Evolutionary conservation across 371 early-diverging fungal genomes (phyloP).

Genomic region (Rhizopus arrhizus): DNA sequence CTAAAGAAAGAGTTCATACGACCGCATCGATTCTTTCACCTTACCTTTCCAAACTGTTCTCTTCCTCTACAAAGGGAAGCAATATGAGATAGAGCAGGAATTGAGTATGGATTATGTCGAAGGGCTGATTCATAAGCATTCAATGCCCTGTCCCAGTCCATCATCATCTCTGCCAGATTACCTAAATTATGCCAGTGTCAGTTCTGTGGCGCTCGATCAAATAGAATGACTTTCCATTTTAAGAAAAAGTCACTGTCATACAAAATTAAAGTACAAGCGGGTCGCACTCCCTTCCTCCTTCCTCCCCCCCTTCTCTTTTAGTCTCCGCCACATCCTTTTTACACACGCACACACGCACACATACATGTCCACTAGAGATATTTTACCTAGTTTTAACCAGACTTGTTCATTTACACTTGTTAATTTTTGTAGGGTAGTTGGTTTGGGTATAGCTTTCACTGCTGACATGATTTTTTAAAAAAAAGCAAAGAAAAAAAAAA

Average conservation of each 20-base stretch:
- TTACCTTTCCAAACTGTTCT: constrained; percentile 68
- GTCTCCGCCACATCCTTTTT: constrained; percentile 56
- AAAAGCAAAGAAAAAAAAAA: constrained; percentile 12
- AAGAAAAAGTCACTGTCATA: constrained; percentile 1
- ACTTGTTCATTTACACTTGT: constrained; percentile 5
- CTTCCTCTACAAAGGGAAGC: constrained; percentile 71
- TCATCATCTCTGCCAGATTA: constrained; percentile 75
- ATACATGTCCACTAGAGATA: constrained; percentile 33
- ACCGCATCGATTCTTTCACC: constrained; percentile 27
- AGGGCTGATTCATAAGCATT: constrained; percentile 84
- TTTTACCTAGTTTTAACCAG: constrained; percentile 3
- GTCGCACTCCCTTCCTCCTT: not conserved
- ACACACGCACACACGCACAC: constrained; percentile 23
- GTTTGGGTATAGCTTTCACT: not conserved
- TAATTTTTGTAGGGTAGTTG: not conserved
- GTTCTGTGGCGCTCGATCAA: constrained; percentile 7
- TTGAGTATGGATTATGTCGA: constrained; percentile 88
- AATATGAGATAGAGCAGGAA: constrained; percentile 72
- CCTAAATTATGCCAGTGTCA: constrained; percentile 41
- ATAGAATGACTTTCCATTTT: constrained; percentile 26
- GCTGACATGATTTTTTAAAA: constrained; percentile 16
- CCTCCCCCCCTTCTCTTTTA: not conserved
- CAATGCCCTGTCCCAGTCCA: constrained; percentile 78
- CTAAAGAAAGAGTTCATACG: constrained; percentile 26
- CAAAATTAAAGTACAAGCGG: constrained; percentile 10